phyloP scores from a whole-genome alignment of 805 yeast species.

The Spencermartinsiella europaea region DNA sequence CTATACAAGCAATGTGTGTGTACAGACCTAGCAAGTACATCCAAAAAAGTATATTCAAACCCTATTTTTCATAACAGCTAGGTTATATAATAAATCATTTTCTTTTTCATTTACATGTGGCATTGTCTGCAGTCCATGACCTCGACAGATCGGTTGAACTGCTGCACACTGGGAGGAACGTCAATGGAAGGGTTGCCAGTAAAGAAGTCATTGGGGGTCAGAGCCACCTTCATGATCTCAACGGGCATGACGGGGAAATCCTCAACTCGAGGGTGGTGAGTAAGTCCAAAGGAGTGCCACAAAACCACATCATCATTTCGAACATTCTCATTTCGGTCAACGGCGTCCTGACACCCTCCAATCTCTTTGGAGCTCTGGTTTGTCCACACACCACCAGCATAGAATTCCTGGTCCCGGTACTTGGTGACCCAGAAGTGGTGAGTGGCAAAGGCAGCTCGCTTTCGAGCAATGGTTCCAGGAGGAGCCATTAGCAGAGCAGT shows the following conservation, averaged over 20 bases:
- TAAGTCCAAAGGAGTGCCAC: slow-evolving; percentile 78
- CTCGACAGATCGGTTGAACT: slow-evolving; percentile 56
- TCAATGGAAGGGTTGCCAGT: slow-evolving; percentile 74
- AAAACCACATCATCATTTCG: slow-evolving; percentile 73
- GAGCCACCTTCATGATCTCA: slow-evolving; percentile 63
- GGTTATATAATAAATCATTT: too few species aligned
- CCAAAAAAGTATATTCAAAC: too few species aligned
- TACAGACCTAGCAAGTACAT: too few species aligned
- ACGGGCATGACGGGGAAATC: slow-evolving; percentile 91
- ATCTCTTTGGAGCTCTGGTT: slow-evolving; percentile 69
- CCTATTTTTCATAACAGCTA: too few species aligned
- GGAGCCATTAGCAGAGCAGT: slow-evolving; percentile 71
- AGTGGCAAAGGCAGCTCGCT: slow-evolving; percentile 72
- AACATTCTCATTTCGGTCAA: slow-evolving; percentile 53
- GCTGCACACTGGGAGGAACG: slow-evolving; percentile 64
- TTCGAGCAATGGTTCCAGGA: slow-evolving; percentile 56
- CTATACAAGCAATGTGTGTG: too few species aligned
- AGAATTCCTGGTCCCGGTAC: slow-evolving; percentile 64
- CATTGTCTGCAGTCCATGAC: slow-evolving; percentile 24
- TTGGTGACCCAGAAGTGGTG: slow-evolving; percentile 80
- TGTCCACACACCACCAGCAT: slow-evolving; percentile 82
- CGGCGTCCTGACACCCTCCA: slow-evolving; percentile 68
- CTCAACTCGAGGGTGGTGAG: slow-evolving; percentile 78
- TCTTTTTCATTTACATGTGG: slow-evolving; percentile 10
- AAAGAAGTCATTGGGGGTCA: slow-evolving; percentile 71